phyloP scores from a whole-genome alignment of 345 rosid genomes.

The Ceriops zippeliana region DNA sequence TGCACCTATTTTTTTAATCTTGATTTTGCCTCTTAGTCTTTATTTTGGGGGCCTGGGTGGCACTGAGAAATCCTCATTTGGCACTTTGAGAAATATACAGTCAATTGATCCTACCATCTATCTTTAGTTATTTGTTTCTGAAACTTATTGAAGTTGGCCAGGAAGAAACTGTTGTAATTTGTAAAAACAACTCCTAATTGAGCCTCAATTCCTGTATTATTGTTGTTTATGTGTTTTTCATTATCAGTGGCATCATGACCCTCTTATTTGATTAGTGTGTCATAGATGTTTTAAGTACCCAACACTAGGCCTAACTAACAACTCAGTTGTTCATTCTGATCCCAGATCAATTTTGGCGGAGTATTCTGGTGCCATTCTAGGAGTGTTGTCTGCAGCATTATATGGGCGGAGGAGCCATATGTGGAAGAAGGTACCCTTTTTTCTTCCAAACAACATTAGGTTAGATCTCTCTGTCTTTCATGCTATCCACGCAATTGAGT shows the following conservation, averaged over 20 bases:
- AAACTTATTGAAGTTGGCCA: too few relatives aligned
- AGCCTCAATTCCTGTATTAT: not conserved
- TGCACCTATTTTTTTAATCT: too few relatives aligned
- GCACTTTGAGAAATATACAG: not conserved
- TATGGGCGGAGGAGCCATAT: conserved; percentile 71
- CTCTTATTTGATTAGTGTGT: too few relatives aligned
- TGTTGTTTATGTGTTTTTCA: not conserved
- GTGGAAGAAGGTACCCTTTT: conserved; percentile 85
- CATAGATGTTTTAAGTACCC: too few relatives aligned
- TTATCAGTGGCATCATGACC: not conserved
- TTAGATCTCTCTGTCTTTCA: not conserved
- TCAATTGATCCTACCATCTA: too few relatives aligned
- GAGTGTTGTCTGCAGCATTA: conserved; percentile 84
- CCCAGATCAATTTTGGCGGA: conserved; percentile 82
- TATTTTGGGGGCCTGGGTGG: not conserved
- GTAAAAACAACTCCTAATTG: too few relatives aligned
- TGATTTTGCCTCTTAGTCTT: too few relatives aligned
- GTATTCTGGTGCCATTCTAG: conserved; percentile 98
- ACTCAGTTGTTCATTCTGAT: conserved; percentile 16
- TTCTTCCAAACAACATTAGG: not conserved
- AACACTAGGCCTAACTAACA: not conserved
- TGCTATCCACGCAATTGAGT: not conserved
- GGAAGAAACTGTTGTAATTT: too few relatives aligned
- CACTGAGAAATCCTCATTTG: not conserved
- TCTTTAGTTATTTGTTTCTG: too few relatives aligned